These are phyloP conservation scores for Waltiozyma sp. DNA, from an alignment of 1,139 yeast species.

Conservation along the genomic window DNA sequence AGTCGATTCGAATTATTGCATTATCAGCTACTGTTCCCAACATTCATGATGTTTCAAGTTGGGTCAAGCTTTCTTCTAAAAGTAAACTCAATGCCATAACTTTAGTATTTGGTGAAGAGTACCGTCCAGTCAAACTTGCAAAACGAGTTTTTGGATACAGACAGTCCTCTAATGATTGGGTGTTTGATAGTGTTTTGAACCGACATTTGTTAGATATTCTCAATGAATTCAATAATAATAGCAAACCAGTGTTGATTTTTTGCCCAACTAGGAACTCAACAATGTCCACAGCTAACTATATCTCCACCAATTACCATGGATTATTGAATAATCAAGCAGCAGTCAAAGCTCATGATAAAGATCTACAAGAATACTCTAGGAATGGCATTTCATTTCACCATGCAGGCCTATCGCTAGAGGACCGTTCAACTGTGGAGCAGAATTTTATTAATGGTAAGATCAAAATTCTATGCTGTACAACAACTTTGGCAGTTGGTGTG, in stretches of 20 bases:
- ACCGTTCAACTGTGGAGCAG: constrained; percentile 34
- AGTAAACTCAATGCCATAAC: constrained; percentile 20
- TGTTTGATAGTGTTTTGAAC: constrained; percentile 32
- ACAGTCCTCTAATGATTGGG: constrained; percentile 29
- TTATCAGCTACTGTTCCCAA: constrained; percentile 47
- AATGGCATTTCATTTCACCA: constrained; percentile 45
- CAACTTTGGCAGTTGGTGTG: constrained; percentile 52
- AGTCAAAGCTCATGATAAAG: constrained; percentile 20
- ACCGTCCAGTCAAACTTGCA: constrained; percentile 32
- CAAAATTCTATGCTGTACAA: constrained; percentile 40
- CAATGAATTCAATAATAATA: constrained; percentile 22
- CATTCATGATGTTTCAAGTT: constrained; percentile 34
- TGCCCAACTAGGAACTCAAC: constrained; percentile 44
- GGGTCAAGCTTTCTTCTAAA: constrained; percentile 26
- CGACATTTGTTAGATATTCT: constrained; percentile 29
- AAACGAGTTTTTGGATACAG: constrained; percentile 33
- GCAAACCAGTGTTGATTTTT: constrained; percentile 36
- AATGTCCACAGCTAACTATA: constrained; percentile 32
- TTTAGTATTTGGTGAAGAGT: constrained; percentile 33
- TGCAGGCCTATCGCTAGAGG: constrained; percentile 40
- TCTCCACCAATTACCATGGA: constrained; percentile 16
- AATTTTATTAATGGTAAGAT: constrained; percentile 32
- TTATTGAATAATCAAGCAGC: neutral
- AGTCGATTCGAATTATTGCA: constrained; percentile 34
- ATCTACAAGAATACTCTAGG: constrained; percentile 16